These are phyloP conservation scores for Turnera subulata DNA, from an alignment of 345 rosid genomes.

Conservation along the genomic window DNA sequence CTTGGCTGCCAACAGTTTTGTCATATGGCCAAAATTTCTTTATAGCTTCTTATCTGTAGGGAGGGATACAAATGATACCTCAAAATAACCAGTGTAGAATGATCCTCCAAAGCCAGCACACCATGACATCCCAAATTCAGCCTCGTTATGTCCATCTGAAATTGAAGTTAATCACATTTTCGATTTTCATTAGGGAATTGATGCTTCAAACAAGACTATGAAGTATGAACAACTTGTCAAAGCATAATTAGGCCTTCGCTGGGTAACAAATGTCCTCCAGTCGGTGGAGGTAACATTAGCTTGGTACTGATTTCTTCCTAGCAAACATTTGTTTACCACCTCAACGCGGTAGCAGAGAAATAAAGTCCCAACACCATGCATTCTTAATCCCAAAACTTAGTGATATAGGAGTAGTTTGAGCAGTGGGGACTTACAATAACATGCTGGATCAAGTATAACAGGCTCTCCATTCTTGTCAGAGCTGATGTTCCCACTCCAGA, in stretches of 20 bases:
- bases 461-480: conserved; percentile 79
- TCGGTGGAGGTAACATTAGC: no score
- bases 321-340: no score
- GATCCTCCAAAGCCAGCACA: conserved; percentile 86
- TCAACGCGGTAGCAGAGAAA: no score
- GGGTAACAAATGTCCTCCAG: no score
- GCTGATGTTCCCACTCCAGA: conserved; percentile 91
- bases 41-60: background rate
- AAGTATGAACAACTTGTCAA: background rate
- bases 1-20: no score
- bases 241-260: background rate
- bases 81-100: conserved; percentile 72
- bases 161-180: background rate
- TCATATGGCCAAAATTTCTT: no score
- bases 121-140: conserved; percentile 98
- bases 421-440: conserved; percentile 58
- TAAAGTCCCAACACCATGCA: no score
- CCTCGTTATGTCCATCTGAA: conserved; percentile 87
- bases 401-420: conserved; percentile 5
- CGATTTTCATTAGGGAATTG: background rate
- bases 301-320: no score
- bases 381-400: background rate
- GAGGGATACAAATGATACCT: conserved; percentile 40
- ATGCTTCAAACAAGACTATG: background rate
- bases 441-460: conserved; percentile 93